phyloP scores from a whole-genome alignment of 768 basidiomycete species.

The Podaxis sp. region DNA sequence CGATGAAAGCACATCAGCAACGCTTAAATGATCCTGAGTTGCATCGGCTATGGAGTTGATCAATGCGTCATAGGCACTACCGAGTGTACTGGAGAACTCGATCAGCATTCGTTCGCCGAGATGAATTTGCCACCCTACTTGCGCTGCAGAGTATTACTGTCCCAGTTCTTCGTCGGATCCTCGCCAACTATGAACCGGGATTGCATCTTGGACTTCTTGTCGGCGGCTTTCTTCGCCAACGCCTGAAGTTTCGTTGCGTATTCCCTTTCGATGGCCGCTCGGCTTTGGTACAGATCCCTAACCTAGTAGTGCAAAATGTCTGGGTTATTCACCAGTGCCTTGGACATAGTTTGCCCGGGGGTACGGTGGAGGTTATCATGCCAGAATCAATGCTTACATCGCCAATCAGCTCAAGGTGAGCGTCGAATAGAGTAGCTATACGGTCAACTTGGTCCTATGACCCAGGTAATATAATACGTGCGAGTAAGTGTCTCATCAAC shows the following conservation, averaged over 20 bases:
- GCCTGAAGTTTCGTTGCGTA: constrained; percentile 72
- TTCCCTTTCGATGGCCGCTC: constrained; percentile 71
- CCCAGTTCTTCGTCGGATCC: constrained; percentile 64
- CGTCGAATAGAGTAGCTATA: constrained; percentile 55
- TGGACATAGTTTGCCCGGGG: not conserved
- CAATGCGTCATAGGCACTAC: constrained; percentile 67
- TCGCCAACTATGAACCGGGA: constrained; percentile 59
- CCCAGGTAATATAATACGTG: constrained; percentile 9
- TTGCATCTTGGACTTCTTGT: constrained; percentile 67
- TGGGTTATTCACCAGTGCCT: not conserved
- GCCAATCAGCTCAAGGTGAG: constrained; percentile 60
- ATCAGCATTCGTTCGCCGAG: not conserved
- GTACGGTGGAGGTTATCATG: not conserved
- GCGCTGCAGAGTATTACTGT: constrained; percentile 48
- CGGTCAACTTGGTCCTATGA: constrained; percentile 75
- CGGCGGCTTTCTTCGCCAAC: constrained; percentile 64
- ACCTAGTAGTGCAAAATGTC: constrained; percentile 41
- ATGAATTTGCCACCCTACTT: constrained; percentile 41
- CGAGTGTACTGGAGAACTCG: constrained; percentile 56
- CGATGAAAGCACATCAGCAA: constrained; percentile 59
- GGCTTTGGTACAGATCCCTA: constrained; percentile 69
- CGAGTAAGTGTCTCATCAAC: not conserved
- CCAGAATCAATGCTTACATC: constrained; percentile 49
- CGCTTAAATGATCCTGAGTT: constrained; percentile 67
- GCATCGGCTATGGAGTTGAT: constrained; percentile 57